phyloP scores from a whole-genome alignment of 2,329 filamentous ascomycete species.

The Phyllosticta capitalensis region DNA sequence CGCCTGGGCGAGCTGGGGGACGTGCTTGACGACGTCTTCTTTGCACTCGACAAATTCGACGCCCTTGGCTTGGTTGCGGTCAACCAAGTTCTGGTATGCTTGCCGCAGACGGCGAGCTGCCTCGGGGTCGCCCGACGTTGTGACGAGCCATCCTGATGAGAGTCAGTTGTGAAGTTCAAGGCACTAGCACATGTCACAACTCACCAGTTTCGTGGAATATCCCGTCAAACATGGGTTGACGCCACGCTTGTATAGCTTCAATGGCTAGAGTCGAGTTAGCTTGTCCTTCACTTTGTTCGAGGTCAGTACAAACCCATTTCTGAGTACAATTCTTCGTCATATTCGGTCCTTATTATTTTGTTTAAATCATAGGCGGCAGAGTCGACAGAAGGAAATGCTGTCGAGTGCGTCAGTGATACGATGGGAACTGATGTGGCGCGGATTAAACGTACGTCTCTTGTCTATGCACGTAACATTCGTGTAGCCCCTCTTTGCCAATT shows the following conservation, averaged over 20 bases:
- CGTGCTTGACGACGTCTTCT: slow-evolving; percentile 12
- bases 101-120: slow-evolving; percentile 11
- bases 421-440: neutral
- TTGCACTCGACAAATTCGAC: slow-evolving; percentile 12
- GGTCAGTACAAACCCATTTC: slow-evolving; percentile 11
- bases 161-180: neutral
- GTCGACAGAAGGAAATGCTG: slow-evolving; percentile 7
- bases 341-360: slow-evolving; percentile 16
- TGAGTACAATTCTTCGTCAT: slow-evolving; percentile 14
- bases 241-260: slow-evolving; percentile 14
- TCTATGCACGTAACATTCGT: slow-evolving; percentile 23
- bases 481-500: slow-evolving; percentile 22
- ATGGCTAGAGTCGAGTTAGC: slow-evolving; percentile 2
- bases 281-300: neutral
- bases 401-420: neutral
- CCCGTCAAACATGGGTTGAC: slow-evolving; percentile 11
- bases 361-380: slow-evolving; percentile 13
- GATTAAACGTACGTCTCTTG: slow-evolving; percentile 7
- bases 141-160: slow-evolving; percentile 12
- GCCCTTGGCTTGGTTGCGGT: slow-evolving; percentile 5
- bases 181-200: neutral
- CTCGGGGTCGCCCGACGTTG: slow-evolving; percentile 13
- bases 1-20: slow-evolving; percentile 9
- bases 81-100: slow-evolving; percentile 12
- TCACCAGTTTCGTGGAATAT: slow-evolving; percentile 12